phyloP scores from a whole-genome alignment of 345 rosid species.

The Noccaea bulbosa region DNA sequence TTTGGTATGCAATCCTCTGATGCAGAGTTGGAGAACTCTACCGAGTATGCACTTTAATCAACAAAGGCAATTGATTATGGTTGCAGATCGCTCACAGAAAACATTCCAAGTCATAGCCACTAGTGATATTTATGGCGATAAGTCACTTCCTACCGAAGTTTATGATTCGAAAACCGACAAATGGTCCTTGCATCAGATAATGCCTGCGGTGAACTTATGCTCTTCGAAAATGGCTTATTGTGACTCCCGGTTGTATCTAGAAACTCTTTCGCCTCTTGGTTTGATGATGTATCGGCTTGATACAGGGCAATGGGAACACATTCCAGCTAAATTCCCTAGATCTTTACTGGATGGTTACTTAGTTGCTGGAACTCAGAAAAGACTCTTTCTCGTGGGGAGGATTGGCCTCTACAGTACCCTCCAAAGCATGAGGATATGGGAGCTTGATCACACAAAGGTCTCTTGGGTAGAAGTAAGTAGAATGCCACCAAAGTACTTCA shows the following conservation, averaged over 20 bases:
- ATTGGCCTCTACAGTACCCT: conserved; percentile 93
- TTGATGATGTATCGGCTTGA: conserved; percentile 89
- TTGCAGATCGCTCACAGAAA: conserved; percentile 69
- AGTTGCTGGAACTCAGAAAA: conserved; percentile 92
- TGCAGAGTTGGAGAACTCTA: conserved; percentile 78
- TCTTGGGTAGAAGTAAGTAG: conserved; percentile 92
- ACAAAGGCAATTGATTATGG: conserved; percentile 89
- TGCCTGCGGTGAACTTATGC: conserved; percentile 95
- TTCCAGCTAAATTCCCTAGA: conserved; percentile 91
- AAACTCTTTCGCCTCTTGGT: conserved; percentile 95
- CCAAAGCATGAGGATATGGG: conserved; percentile 98
- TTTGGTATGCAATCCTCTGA: conserved; percentile 87
- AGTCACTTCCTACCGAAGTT: conserved; percentile 89
- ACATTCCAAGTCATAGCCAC: conserved; percentile 93
- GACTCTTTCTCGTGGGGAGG: conserved; percentile 90
- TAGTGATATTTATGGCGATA: conserved; percentile 83
- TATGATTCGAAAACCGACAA: conserved; percentile 78
- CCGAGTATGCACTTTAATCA: conserved; percentile 89
- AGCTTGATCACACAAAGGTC: conserved; percentile 80
- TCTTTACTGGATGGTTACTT: conserved; percentile 91
- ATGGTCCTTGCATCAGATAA: conserved; percentile 84
- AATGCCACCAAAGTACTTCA: conserved; percentile 91
- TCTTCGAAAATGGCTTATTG: conserved; percentile 96
- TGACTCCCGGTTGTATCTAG: conserved; percentile 83
- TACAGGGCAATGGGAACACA: conserved; percentile 87